These are phyloP conservation scores for Kurtzmaniella cleridarum DNA, from an alignment of 805 yeast species.

Conservation along the genomic window DNA sequence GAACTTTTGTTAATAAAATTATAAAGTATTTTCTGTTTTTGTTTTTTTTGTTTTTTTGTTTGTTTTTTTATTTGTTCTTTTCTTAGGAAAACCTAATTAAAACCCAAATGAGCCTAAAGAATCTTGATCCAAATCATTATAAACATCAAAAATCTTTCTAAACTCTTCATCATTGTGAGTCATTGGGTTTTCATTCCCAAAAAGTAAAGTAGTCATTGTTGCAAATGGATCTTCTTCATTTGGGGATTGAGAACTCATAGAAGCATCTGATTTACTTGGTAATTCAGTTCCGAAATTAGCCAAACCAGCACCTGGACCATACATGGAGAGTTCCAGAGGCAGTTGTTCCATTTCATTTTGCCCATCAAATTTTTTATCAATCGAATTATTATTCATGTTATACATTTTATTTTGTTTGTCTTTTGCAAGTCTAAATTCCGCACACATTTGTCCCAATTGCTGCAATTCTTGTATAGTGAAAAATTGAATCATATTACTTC, in stretches of 20 bases:
- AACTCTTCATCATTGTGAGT: conserved; percentile 26
- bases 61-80: too few relatives aligned
- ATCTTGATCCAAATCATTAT: conserved; percentile 25
- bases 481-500: conserved; percentile 35
- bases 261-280: background rate
- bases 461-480: conserved; percentile 30
- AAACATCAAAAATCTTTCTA: conserved; percentile 28
- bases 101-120: background rate
- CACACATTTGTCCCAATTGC: conserved; percentile 30
- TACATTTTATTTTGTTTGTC: conserved; percentile 13
- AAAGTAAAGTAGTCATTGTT: conserved; percentile 2
- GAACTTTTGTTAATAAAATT: too few relatives aligned
- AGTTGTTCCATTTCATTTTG: too few relatives aligned
- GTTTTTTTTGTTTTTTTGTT: too few relatives aligned
- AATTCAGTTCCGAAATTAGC: too few relatives aligned
- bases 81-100: too few relatives aligned
- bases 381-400: conserved; percentile 2
- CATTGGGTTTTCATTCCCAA: conserved; percentile 11
- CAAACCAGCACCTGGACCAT: too few relatives aligned
- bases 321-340: too few relatives aligned
- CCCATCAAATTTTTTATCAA: too few relatives aligned
- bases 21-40: too few relatives aligned
- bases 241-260: conserved; percentile 2
- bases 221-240: background rate
- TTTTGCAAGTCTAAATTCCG: conserved; percentile 34